Percentiles rank a stretch among this genome's conserved stretches.
Conservation (phyloP, 495 filamentous ascomycete species). For the Penicillium robsamsonii region DNA sequence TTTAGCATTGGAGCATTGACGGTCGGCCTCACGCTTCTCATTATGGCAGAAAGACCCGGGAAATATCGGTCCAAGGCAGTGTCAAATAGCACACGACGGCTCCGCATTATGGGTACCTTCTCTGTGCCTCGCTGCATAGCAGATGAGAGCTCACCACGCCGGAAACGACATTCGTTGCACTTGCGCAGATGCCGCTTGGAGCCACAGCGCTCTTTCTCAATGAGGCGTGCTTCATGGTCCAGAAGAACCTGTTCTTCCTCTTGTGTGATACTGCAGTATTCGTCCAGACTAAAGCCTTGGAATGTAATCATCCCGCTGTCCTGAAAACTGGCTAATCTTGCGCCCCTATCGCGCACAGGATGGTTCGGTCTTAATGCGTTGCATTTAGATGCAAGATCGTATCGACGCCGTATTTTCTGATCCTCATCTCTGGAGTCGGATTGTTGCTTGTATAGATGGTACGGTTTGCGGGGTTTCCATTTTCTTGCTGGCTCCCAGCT, state of each 20-base stretch:
- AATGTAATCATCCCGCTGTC: slow-evolving; percentile 5
- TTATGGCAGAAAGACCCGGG: not conserved
- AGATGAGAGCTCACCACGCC: slow-evolving; percentile 2
- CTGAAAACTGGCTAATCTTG: not conserved
- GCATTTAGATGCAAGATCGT: not conserved
- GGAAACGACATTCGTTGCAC: slow-evolving; percentile 15
- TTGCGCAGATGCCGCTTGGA: slow-evolving; percentile 18
- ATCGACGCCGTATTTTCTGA: not conserved
- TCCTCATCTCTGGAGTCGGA: not conserved
- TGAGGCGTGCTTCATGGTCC: slow-evolving; percentile 7
- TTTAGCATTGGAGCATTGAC: not conserved
- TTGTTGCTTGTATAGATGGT: not conserved
- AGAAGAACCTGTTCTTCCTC: slow-evolving; percentile 4
- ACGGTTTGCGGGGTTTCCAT: not conserved
- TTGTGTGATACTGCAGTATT: not conserved
- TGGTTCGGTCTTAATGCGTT: not conserved
- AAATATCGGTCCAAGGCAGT: slow-evolving; percentile 9
- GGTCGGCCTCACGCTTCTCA: slow-evolving; percentile 2
- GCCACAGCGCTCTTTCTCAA: slow-evolving; percentile 14
- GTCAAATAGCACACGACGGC: slow-evolving; percentile 4
- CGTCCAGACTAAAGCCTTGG: slow-evolving; percentile 1
- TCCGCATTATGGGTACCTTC: slow-evolving; percentile 4
- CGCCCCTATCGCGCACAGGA: not conserved
- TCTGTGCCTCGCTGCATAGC: not conserved
- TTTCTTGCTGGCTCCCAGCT: slow-evolving; percentile 10